These are phyloP conservation scores for Sclerotinia spermophila DNA, from an alignment of 2,329 filamentous ascomycete genomes.

Conservation along the genomic window DNA sequence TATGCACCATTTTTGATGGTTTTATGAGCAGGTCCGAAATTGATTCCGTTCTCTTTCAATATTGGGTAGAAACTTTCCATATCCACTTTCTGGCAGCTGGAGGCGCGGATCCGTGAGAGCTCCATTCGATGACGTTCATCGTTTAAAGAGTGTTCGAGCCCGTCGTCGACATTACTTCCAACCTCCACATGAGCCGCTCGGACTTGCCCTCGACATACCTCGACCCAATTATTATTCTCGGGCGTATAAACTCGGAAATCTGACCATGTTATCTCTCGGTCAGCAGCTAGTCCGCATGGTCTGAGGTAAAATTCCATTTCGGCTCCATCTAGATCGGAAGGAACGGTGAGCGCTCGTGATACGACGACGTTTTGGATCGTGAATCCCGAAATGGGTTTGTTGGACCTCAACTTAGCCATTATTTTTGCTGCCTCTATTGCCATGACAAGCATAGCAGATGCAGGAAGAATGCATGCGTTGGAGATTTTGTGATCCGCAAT, in stretches of 20 bases:
- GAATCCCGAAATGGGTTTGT: neutral
- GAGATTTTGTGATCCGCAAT: constrained; percentile 10
- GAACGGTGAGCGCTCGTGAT: constrained; percentile 25
- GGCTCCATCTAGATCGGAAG: neutral
- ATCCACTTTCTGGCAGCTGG: neutral
- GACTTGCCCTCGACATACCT: neutral
- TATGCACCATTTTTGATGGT: neutral
- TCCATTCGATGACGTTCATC: neutral
- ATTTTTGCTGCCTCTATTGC: constrained; percentile 33
- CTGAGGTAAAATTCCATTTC: neutral
- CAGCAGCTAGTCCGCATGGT: neutral
- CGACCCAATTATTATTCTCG: neutral
- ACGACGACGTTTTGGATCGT: neutral
- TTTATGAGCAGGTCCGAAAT: neutral
- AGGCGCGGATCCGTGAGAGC: neutral
- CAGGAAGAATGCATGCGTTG: constrained; percentile 29
- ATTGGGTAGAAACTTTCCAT: neutral
- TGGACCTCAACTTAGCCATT: constrained; percentile 6
- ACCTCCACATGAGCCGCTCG: neutral
- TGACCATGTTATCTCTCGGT: neutral
- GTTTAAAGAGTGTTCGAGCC: neutral
- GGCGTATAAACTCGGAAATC: neutral
- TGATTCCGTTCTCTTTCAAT: neutral
- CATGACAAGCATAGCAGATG: constrained; percentile 35
- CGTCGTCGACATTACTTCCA: neutral